Percentiles rank a stretch among this genome's conserved stretches.
These are phyloP conservation scores for Acacia concinna DNA, from an alignment of 331 rosid genomes.

Conservation along the genomic window DNA sequence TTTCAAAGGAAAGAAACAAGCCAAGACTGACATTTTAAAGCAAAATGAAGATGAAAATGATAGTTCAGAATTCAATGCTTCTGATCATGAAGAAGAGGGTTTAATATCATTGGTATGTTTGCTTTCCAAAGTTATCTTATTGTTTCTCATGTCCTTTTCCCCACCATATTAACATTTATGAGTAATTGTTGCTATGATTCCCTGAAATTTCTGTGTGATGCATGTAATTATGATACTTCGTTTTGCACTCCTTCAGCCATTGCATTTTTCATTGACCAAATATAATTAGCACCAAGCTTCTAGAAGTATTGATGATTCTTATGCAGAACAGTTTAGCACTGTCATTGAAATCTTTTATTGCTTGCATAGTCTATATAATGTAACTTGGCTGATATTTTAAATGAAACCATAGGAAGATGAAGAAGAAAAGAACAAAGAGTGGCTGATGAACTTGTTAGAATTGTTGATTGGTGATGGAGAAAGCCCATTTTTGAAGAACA, in stretches of 20 bases:
- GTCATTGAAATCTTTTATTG: not conserved
- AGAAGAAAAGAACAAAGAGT: constrained; percentile 46
- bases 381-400: constrained; percentile 23
- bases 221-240: not conserved
- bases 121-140: not conserved
- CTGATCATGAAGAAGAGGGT: constrained; percentile 25
- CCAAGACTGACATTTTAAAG: constrained; percentile 27
- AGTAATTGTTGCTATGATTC: not conserved
- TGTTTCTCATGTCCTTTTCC: not conserved
- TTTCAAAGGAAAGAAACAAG: constrained; percentile 39
- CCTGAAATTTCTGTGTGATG: not conserved
- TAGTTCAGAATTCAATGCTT: constrained; percentile 27
- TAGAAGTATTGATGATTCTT: not conserved
- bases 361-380: not conserved
- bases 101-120: not conserved
- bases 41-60: not conserved
- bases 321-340: not conserved
- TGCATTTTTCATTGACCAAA: not conserved
- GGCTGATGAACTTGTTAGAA: constrained; percentile 47
- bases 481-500: constrained; percentile 52
- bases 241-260: not conserved
- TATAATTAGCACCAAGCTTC: not conserved
- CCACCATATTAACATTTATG: not conserved
- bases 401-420: constrained; percentile 49
- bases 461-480: constrained; percentile 58